Conservation (phyloP, 495 filamentous ascomycete species). For the Neurospora pannonica region DNA sequence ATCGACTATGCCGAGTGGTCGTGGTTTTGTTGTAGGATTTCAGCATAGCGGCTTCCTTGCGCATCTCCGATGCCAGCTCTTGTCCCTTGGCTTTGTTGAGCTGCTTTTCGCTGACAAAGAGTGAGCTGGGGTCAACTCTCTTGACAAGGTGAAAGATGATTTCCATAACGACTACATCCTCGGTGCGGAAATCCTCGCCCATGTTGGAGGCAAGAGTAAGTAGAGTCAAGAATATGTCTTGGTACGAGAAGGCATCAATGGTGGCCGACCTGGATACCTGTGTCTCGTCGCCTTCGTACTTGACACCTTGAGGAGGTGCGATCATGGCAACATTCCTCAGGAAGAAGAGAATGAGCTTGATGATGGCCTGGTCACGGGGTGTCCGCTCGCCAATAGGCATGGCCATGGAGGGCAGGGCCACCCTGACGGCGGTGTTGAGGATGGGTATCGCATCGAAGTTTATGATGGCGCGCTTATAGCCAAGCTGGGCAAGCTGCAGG, state of each 20-base stretch:
- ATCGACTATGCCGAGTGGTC: slow-evolving; percentile 84
- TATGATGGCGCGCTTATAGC: slow-evolving; percentile 82
- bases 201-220: slow-evolving; percentile 83
- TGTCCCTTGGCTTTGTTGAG: slow-evolving; percentile 54
- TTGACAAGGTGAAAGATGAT: slow-evolving; percentile 87
- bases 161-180: slow-evolving; percentile 81
- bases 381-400: slow-evolving; percentile 64
- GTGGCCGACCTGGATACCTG: slow-evolving; percentile 82
- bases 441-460: slow-evolving; percentile 68
- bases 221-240: slow-evolving; percentile 80
- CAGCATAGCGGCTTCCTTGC: slow-evolving; percentile 71
- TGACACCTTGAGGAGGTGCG: slow-evolving; percentile 48
- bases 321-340: slow-evolving; percentile 84
- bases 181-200: slow-evolving; percentile 80
- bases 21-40: slow-evolving; percentile 68
- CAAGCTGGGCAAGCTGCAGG: slow-evolving; percentile 73
- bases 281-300: slow-evolving; percentile 63
- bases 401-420: slow-evolving; percentile 83
- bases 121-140: slow-evolving; percentile 72
- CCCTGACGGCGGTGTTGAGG: slow-evolving; percentile 65
- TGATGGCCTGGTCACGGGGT: slow-evolving; percentile 79
- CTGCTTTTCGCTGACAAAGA: slow-evolving; percentile 75
- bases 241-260: slow-evolving; percentile 77
- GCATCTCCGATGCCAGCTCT: slow-evolving; percentile 64
- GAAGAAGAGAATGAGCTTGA: slow-evolving; percentile 83